Conservation (phyloP, 1,284 basidiomycete species). For the Boletellus sp. region DNA sequence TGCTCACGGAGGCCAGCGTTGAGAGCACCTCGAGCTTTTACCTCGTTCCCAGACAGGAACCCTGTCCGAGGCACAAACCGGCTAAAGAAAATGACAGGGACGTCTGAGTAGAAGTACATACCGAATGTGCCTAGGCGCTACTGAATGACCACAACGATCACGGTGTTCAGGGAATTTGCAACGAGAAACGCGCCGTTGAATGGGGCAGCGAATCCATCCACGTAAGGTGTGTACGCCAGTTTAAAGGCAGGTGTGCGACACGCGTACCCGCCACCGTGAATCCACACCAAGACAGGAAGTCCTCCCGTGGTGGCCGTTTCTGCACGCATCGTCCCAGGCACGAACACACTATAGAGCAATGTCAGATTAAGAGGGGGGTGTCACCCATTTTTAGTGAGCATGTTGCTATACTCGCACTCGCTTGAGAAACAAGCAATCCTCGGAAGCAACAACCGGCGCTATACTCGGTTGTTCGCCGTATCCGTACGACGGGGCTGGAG, state of each 20-base stretch:
- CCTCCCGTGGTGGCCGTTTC: neutral
- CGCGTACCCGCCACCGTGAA: no score
- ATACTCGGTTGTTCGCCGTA: neutral
- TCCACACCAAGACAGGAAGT: constrained; percentile 19
- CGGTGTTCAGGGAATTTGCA: constrained; percentile 24
- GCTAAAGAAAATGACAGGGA: neutral
- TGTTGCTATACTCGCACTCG: no score
- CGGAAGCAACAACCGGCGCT: constrained; percentile 3
- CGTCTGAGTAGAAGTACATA: neutral
- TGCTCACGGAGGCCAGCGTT: constrained; percentile 33
- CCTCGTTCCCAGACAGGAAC: constrained; percentile 27
- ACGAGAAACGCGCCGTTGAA: no score
- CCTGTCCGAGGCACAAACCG: no score
- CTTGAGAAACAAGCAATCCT: constrained; percentile 24
- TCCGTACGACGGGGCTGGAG: neutral
- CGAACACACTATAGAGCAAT: constrained; percentile 14
- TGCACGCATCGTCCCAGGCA: constrained; percentile 1
- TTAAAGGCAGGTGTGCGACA: no score
- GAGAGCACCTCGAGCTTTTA: constrained; percentile 26
- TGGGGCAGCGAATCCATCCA: no score
- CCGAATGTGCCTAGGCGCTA: constrained; percentile 37
- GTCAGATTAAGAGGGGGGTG: no score
- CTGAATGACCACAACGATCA: constrained; percentile 39
- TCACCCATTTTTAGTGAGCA: no score
- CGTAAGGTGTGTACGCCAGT: no score